Conservation (phyloP, 768 basidiomycete species). For the Tulasnella sp. region DNA sequence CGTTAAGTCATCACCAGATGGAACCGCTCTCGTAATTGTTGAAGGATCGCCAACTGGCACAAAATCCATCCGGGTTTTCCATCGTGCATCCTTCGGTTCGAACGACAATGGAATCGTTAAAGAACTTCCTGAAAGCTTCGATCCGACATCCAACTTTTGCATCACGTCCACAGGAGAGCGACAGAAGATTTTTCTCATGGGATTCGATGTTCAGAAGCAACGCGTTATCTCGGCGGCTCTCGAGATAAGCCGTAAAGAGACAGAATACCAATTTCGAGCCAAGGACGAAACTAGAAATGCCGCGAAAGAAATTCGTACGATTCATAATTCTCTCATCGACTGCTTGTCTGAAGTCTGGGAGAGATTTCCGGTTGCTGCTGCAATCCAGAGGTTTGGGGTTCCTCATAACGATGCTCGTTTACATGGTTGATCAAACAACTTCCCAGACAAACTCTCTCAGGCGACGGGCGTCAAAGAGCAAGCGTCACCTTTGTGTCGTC, state of each 20-base stretch:
- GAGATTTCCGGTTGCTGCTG: slow-evolving; percentile 15
- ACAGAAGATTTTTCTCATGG: slow-evolving; percentile 38
- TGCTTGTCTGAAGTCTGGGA: slow-evolving; percentile 18
- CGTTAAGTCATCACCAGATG: slow-evolving; percentile 41
- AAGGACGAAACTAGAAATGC: slow-evolving; percentile 25
- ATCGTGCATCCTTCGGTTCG: slow-evolving; percentile 49
- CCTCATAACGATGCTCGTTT: neutral
- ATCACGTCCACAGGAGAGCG: slow-evolving; percentile 42
- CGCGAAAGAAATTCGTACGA: neutral
- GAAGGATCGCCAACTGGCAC: slow-evolving; percentile 21
- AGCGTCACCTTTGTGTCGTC: slow-evolving; percentile 1
- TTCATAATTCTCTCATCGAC: slow-evolving; percentile 8
- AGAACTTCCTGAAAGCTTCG: slow-evolving; percentile 26
- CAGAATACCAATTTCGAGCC: slow-evolving; percentile 49
- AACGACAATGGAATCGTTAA: slow-evolving; percentile 37
- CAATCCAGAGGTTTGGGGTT: slow-evolving; percentile 8
- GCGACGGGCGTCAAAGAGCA: neutral
- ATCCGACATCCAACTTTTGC: slow-evolving; percentile 26
- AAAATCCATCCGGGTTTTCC: slow-evolving; percentile 37
- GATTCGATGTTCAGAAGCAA: slow-evolving; percentile 31
- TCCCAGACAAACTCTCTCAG: slow-evolving; percentile 32
- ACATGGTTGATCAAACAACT: neutral
- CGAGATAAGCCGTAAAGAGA: slow-evolving; percentile 47
- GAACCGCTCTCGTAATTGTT: slow-evolving; percentile 41
- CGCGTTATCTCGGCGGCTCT: slow-evolving; percentile 39